Conservation (phyloP, 768 basidiomycete species). For the Vararia minispora region DNA sequence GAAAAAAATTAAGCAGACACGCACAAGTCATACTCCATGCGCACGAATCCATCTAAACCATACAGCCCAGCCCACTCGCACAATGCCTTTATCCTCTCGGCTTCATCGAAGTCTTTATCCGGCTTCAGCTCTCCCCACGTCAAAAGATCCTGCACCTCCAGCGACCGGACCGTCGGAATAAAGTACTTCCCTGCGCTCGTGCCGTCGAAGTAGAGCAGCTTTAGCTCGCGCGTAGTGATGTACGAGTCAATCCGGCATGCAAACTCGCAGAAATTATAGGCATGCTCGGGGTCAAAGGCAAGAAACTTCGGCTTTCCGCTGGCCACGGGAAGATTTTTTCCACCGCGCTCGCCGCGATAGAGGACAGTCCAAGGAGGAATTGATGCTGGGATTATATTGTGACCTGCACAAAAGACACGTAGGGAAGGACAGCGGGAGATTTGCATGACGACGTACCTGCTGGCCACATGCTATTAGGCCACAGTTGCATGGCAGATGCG, state of each 20-base stretch:
- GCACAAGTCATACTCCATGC: too few relatives aligned
- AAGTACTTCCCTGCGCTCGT: not conserved
- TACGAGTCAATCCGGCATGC: too few relatives aligned
- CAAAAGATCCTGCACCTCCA: conserved; percentile 1
- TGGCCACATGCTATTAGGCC: not conserved
- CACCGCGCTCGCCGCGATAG: conserved; percentile 11
- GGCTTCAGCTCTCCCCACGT: not conserved
- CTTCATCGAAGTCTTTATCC: not conserved
- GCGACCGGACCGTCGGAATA: not conserved
- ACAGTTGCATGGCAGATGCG: conserved; percentile 21
- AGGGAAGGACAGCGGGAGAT: not conserved
- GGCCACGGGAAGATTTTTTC: not conserved
- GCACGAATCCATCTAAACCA: not conserved
- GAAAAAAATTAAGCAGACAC: not conserved
- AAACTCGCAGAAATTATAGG: conserved; percentile 2
- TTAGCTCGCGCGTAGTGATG: too few relatives aligned
- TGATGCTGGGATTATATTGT: conserved; percentile 7
- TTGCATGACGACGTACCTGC: not conserved
- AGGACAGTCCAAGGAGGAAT: conserved; percentile 11
- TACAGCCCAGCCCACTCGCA: not conserved
- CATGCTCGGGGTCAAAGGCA: conserved; percentile 12
- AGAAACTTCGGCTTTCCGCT: conserved; percentile 13
- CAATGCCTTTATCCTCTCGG: not conserved
- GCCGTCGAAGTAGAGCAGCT: conserved; percentile 1
- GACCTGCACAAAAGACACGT: conserved; percentile 1